Evolutionary conservation across 1,139 yeast species (phyloP).

Genomic region (Taiozyma onychis): DNA sequence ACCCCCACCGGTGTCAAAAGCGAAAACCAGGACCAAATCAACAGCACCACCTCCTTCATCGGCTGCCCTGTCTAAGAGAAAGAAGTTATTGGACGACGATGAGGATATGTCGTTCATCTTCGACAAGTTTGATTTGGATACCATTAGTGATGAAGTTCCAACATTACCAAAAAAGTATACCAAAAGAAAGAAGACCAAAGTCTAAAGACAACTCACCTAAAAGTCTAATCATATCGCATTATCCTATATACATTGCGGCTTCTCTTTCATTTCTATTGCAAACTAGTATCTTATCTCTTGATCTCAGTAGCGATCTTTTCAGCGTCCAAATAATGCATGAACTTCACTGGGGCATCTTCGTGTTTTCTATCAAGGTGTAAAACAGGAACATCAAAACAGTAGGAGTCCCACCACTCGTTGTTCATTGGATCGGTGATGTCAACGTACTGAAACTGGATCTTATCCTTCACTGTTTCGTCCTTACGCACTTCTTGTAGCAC

Average conservation of each 20-base stretch:
- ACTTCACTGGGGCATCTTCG: constrained; percentile 45
- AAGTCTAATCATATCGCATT: background rate
- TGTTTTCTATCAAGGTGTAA: constrained; percentile 54
- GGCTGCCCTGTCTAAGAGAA: constrained; percentile 5
- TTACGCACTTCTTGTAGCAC: constrained; percentile 41
- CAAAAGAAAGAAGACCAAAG: constrained; percentile 15
- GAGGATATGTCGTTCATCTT: constrained; percentile 1
- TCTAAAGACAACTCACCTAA: background rate
- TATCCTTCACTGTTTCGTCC: constrained; percentile 18
- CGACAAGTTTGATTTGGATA: constrained; percentile 16
- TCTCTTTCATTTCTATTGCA: background rate
- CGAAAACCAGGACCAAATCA: background rate
- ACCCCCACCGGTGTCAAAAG: background rate
- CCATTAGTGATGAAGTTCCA: constrained; percentile 6
- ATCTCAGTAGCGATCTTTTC: constrained; percentile 52
- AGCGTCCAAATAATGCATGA: constrained; percentile 70
- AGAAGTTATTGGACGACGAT: constrained; percentile 10
- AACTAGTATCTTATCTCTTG: constrained; percentile 14
- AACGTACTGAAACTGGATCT: constrained; percentile 39
- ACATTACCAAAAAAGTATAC: constrained; percentile 20
- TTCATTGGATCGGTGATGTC: constrained; percentile 71
- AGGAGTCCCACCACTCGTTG: constrained; percentile 70
- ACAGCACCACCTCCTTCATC: background rate
- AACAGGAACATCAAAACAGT: constrained; percentile 90
- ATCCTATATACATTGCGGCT: background rate